A percentile compares a stretch with the other conserved stretches of the same genome.
Conservation (phyloP, 2,329 filamentous ascomycete species). For the Trichoderma pleuroti region DNA sequence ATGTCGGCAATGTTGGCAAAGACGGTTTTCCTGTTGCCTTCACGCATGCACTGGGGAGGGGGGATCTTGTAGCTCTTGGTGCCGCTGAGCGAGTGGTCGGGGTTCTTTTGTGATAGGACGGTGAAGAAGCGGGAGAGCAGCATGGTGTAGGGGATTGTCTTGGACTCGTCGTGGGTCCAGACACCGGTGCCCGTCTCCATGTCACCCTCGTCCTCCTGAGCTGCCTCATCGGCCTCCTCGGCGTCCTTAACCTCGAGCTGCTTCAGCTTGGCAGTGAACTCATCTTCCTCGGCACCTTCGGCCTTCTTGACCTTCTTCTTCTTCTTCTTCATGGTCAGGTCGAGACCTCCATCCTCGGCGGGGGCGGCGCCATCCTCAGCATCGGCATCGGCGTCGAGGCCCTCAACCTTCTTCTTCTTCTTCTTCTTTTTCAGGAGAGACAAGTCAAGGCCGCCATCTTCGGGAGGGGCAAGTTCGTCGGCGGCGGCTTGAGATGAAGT, state of each 20-base stretch:
- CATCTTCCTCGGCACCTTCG: constrained; percentile 59
- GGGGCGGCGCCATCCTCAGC: constrained; percentile 37
- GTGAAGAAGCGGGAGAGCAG: constrained; percentile 92
- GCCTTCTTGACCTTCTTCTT: constrained; percentile 70
- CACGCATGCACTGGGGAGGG: constrained; percentile 94
- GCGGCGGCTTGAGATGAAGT: constrained; percentile 39
- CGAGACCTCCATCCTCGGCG: constrained; percentile 46
- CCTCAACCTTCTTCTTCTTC: constrained; percentile 48
- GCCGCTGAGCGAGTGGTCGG: constrained; percentile 84
- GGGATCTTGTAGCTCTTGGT: constrained; percentile 98
- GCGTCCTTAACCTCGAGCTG: constrained; percentile 65
- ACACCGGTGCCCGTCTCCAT: constrained; percentile 85
- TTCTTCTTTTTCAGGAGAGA: constrained; percentile 86
- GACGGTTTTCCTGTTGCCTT: constrained; percentile 99
- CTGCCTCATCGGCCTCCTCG: constrained; percentile 49
- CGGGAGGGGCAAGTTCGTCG: constrained; percentile 45
- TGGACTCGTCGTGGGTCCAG: constrained; percentile 78
- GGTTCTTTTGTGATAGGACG: constrained; percentile 92
- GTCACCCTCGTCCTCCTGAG: constrained; percentile 63
- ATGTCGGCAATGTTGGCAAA: constrained; percentile 99
- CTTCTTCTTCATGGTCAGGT: constrained; percentile 70
- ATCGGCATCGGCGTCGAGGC: constrained; percentile 43
- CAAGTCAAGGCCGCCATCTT: constrained; percentile 53
- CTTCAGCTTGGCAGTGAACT: constrained; percentile 58
- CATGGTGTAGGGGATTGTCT: constrained; percentile 76